A percentile compares a stretch with the other conserved stretches of the same genome.
These are phyloP conservation scores for Aegilops speltoides DNA, from an alignment of 176 grass and related monocot genomes.

Conservation along the genomic window DNA sequence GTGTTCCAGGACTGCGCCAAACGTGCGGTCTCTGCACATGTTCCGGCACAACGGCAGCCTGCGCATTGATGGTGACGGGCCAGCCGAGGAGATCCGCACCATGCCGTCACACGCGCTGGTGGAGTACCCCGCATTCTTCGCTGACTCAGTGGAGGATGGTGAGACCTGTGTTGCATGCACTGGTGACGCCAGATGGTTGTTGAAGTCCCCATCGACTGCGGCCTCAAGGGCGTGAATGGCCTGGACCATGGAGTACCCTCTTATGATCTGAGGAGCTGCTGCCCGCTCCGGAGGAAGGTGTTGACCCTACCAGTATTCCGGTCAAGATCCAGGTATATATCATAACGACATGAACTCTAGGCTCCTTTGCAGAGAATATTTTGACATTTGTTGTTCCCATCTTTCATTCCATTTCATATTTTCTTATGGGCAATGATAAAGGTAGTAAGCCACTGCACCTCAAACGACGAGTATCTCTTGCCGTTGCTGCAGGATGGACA, in stretches of 20 bases:
- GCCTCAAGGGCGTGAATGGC: conserved; percentile 55
- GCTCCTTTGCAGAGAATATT: background rate
- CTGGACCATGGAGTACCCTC: conserved; percentile 47
- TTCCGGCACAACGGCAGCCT: conserved; percentile 27
- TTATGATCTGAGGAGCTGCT: conserved; percentile 51
- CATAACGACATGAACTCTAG: background rate
- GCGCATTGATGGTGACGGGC: background rate
- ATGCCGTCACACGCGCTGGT: conserved; percentile 53
- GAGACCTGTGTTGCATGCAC: conserved; percentile 56
- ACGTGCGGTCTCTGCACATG: conserved; percentile 62
- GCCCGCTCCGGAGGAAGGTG: conserved; percentile 26
- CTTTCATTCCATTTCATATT: no score
- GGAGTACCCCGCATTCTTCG: conserved; percentile 53
- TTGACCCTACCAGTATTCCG: conserved; percentile 52
- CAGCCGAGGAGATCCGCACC: conserved; percentile 41
- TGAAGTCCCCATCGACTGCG: conserved; percentile 27
- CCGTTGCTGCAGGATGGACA: no score
- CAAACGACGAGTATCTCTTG: no score
- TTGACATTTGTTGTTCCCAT: background rate
- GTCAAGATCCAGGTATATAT: conserved; percentile 53
- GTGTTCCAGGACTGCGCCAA: conserved; percentile 53
- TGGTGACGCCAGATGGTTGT: conserved; percentile 62
- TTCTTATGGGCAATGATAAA: no score
- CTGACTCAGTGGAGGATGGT: conserved; percentile 2
- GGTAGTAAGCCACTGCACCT: no score